A percentile compares a stretch with the other conserved stretches of the same genome.
These are phyloP conservation scores for Colletotrichum sp. DNA, from an alignment of 2,329 filamentous ascomycete species.

Conservation along the genomic window DNA sequence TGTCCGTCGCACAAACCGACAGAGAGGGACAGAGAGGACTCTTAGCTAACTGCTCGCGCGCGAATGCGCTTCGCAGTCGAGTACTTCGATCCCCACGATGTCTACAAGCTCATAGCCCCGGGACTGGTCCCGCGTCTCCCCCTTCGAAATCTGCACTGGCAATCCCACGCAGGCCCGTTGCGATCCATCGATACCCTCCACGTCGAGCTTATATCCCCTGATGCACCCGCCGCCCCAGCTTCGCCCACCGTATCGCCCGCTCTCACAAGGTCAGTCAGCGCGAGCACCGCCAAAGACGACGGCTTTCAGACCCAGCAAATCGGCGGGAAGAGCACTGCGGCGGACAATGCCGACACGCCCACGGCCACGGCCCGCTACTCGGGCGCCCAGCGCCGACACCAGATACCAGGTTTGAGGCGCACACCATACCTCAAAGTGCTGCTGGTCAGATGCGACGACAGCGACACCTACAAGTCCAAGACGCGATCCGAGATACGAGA, in stretches of 20 bases:
- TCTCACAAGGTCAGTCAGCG: constrained; percentile 34
- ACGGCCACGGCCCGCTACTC: constrained; percentile 25
- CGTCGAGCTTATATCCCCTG: constrained; percentile 79
- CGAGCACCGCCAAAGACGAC: constrained; percentile 51
- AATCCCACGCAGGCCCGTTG: constrained; percentile 88
- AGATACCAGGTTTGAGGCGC: constrained; percentile 90
- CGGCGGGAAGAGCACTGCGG: constrained; percentile 40
- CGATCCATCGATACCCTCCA: constrained; percentile 94
- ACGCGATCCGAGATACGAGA: constrained; percentile 82
- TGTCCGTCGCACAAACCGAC: neutral
- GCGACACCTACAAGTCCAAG: constrained; percentile 86
- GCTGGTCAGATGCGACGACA: constrained; percentile 91
- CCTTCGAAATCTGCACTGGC: constrained; percentile 93
- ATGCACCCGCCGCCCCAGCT: constrained; percentile 41
- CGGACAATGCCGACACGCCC: constrained; percentile 40
- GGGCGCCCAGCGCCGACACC: constrained; percentile 75
- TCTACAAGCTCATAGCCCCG: constrained; percentile 82
- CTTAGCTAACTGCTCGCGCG: neutral
- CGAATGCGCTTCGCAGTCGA: constrained; percentile 67
- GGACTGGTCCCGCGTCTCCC: constrained; percentile 81
- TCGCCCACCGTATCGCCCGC: constrained; percentile 29
- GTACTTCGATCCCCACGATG: constrained; percentile 90
- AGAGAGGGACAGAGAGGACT: neutral
- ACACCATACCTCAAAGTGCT: constrained; percentile 95
- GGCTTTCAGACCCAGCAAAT: constrained; percentile 65